Conservation (phyloP, 2,329 filamentous ascomycete genomes). For the Botrytis fabae region DNA sequence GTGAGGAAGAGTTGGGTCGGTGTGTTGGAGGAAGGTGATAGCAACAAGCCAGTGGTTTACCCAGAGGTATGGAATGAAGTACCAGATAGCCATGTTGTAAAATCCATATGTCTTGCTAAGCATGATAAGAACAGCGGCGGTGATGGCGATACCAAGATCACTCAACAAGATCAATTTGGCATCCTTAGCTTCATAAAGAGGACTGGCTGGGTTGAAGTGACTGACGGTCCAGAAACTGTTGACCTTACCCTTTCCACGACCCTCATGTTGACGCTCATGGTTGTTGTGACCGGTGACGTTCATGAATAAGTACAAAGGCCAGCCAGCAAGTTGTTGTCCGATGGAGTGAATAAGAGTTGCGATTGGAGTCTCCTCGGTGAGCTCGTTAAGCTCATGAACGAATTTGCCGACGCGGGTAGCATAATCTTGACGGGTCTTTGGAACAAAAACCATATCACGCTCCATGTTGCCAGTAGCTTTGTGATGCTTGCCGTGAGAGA, state of each 20-base stretch:
- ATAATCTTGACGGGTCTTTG: conserved; percentile 81
- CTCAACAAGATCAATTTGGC: conserved; percentile 83
- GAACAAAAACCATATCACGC: conserved; percentile 99
- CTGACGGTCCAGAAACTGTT: conserved; percentile 89
- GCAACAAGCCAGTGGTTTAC: conserved; percentile 99
- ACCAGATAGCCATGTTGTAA: conserved; percentile 89
- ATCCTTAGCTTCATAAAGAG: conserved; percentile 88
- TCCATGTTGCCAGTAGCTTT: conserved; percentile 97
- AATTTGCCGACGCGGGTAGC: conserved; percentile 72
- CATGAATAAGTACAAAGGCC: conserved; percentile 85
- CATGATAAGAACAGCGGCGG: conserved; percentile 58
- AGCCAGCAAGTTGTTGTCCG: conserved; percentile 85
- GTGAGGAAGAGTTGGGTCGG: conserved; percentile 89
- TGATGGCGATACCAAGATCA: conserved; percentile 72
- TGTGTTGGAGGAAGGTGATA: conserved; percentile 97
- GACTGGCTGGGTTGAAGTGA: conserved; percentile 88
- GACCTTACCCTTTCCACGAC: conserved; percentile 86
- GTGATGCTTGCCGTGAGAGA: conserved; percentile 99
- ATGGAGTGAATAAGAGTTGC: conserved; percentile 73
- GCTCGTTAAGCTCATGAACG: conserved; percentile 79
- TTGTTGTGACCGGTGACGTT: conserved; percentile 97
- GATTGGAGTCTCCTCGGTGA: conserved; percentile 93
- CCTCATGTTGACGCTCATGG: conserved; percentile 88
- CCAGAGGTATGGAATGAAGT: conserved; percentile 92
- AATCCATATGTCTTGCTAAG: conserved; percentile 79